Percentiles rank a stretch among this genome's conserved stretches.
Evolutionary conservation across 768 basidiomycete genomes (phyloP).

Genomic region (Xanthoconium purpureum): DNA sequence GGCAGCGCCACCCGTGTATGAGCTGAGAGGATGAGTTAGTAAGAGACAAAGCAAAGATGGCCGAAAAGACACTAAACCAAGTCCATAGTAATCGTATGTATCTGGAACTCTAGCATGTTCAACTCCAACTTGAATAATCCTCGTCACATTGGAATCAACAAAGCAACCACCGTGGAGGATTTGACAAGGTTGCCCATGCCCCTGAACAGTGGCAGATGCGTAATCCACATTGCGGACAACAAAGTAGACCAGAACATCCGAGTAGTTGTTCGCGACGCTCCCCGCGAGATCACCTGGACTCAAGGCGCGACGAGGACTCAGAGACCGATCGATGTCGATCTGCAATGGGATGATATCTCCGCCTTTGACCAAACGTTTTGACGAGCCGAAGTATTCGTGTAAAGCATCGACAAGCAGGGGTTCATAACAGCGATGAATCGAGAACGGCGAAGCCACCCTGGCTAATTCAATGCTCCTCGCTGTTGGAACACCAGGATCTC

Average conservation of each 20-base stretch:
- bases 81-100: constrained; percentile 43
- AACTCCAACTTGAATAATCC: constrained; percentile 75
- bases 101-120: constrained; percentile 65
- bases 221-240: constrained; percentile 74
- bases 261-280: not conserved
- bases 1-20: constrained; percentile 1
- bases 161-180: constrained; percentile 80
- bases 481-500: constrained; percentile 58
- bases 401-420: constrained; percentile 57
- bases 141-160: constrained; percentile 70
- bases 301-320: constrained; percentile 17
- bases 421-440: constrained; percentile 64
- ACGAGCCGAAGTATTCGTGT: constrained; percentile 56
- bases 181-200: constrained; percentile 47
- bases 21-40: constrained; percentile 21
- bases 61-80: constrained; percentile 41
- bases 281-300: constrained; percentile 3
- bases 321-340: constrained; percentile 50
- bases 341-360: constrained; percentile 71
- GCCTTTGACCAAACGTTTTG: constrained; percentile 58
- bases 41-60: not conserved
- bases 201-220: constrained; percentile 44
- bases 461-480: constrained; percentile 73
- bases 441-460: constrained; percentile 73
- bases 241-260: constrained; percentile 66